These are phyloP conservation scores for Trichoderma orchidacearum DNA, from an alignment of 495 filamentous ascomycete species.

Conservation along the genomic window DNA sequence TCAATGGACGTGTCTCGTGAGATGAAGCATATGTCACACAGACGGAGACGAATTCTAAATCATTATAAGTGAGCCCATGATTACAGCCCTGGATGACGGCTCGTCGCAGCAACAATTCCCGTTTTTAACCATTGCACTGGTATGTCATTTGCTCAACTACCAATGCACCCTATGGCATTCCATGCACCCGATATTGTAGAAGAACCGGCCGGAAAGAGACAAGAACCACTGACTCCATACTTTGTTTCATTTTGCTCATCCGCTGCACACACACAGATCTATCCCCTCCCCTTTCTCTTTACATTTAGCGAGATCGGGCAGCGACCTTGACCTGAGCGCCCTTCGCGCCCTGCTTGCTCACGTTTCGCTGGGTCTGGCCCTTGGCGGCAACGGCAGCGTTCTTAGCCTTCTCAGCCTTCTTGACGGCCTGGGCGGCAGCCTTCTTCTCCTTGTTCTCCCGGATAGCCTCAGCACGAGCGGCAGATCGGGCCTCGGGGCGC, in stretches of 20 bases:
- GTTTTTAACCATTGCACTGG: background rate
- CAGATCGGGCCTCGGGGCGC: conserved; percentile 88
- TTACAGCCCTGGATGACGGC: background rate
- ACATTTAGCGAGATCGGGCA: conserved; percentile 71
- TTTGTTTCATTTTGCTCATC: conserved; percentile 3
- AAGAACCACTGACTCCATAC: conserved; percentile 7
- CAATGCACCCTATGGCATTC: conserved; percentile 5
- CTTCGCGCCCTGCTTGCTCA: conserved; percentile 94
- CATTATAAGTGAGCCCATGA: too few species aligned
- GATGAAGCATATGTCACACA: too few species aligned
- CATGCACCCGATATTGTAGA: conserved; percentile 4
- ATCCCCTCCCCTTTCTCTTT: conserved; percentile 2
- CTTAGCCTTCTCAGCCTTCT: conserved; percentile 99
- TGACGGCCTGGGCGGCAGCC: conserved; percentile 65
- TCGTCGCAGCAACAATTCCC: background rate
- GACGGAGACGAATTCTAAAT: too few species aligned
- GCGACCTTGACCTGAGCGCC: conserved; percentile 75
- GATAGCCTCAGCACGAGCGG: conserved; percentile 83
- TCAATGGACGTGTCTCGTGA: background rate
- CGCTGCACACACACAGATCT: background rate
- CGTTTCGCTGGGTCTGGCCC: conserved; percentile 60
- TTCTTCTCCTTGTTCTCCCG: conserved; percentile 97
- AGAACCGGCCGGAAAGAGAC: conserved; percentile 4
- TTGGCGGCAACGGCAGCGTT: conserved; percentile 55
- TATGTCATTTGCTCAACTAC: conserved; percentile 6